phyloP scores from a whole-genome alignment of 2,329 filamentous ascomycete species.

The Trichoderma sp. region DNA sequence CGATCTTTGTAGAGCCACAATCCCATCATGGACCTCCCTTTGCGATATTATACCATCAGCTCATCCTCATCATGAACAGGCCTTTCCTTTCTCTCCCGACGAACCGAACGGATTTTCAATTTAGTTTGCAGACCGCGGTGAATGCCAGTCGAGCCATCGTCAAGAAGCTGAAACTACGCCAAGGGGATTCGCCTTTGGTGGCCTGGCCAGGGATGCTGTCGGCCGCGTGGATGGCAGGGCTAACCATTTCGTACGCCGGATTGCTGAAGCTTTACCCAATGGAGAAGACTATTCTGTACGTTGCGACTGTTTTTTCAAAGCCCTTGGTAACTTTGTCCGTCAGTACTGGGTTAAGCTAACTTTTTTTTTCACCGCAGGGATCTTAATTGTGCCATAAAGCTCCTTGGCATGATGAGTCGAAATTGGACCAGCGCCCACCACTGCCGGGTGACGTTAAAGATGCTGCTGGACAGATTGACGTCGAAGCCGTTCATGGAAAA shows the following conservation, averaged over 20 bases:
- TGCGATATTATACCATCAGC: conserved; percentile 13
- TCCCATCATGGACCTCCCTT: conserved; percentile 10
- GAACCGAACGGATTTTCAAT: conserved; percentile 12
- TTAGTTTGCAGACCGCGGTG: conserved; percentile 5
- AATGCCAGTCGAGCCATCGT: conserved; percentile 12
- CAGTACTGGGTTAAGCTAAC: neutral
- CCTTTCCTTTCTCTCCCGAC: conserved; percentile 10
- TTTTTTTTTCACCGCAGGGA: neutral
- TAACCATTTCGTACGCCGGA: conserved; percentile 8
- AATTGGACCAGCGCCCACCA: conserved; percentile 15
- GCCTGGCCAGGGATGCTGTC: conserved; percentile 14
- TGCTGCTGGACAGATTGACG: conserved; percentile 4
- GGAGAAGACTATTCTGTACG: conserved; percentile 12
- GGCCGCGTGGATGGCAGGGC: conserved; percentile 14
- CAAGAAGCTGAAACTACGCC: conserved; percentile 11
- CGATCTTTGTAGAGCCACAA: conserved; percentile 13
- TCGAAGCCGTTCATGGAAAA: conserved; percentile 10
- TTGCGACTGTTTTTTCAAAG: neutral
- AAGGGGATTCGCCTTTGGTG: conserved; percentile 8
- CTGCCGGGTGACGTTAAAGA: conserved; percentile 11
- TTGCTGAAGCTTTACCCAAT: conserved; percentile 8
- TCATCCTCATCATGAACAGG: conserved; percentile 16
- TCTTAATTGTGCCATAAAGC: conserved; percentile 11
- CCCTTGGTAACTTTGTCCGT: neutral
- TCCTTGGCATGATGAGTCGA: conserved; percentile 16